Evolutionary conservation across 768 basidiomycete species (phyloP), one percentile per base, ranked within the genome.

Genomic region (Trametes maxima): DNA sequence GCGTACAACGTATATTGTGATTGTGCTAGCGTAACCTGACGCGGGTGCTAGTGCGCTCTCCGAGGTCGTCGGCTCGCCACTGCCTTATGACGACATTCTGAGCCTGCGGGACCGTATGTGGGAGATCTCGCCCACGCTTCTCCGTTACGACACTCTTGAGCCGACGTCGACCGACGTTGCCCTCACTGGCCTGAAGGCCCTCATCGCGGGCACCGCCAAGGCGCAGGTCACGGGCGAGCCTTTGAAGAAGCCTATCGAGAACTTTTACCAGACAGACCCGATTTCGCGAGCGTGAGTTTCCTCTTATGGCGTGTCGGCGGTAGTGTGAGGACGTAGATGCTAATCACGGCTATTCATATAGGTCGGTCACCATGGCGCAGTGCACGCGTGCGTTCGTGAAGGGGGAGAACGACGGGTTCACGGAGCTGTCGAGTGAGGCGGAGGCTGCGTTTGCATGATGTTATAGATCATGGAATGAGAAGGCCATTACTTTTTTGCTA

Each of bases 211-310:
- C 48, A 85, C 86, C 8, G 76, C 78, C 24, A 77, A 77, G 3
- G 80, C 82, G 35, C 88, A 86, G 74, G 80, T 82, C 47, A 76
- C 80, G n/a, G 81, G 84, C 19, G 74, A 74, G 43, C 77, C 84
- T 19, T 87, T 97, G 76, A 81, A 79, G 75, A 91, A 88, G 75
- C 91, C 94, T 0, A 89, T 99, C 65, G 67, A 76, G 52, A 97
- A 97, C 78, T 98, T 98, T 77, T 99, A 98, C 77, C 88, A 94
- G 76, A 98, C 96, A 11, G 96, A 98, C 75, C 86, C 92, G 25
- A 94, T 98, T 72, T 95, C 94, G 45, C 81, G 95, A 81, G 92
- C 93, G 85, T 95, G 68, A 75, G 94, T 90, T 11, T 14, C 10
- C 4, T 7, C 28, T 17, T 16, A 13, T 3, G 8, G 8, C 16